Conservation (phyloP, 228 moss, liverwort and hornwort species). For the Sphagnum fallax region DNA sequence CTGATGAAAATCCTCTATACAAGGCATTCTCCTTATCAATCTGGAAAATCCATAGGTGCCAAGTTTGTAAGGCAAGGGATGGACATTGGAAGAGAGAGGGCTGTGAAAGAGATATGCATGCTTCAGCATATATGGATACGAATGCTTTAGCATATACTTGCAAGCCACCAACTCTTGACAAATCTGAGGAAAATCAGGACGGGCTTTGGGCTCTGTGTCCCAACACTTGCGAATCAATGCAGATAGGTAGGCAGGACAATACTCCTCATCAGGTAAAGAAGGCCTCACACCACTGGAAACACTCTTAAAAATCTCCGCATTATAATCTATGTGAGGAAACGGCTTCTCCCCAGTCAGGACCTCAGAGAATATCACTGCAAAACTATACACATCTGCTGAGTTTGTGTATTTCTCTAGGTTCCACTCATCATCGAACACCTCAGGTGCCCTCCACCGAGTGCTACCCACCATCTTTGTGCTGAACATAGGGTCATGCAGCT, state of each 20-base stretch:
- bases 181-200: not conserved
- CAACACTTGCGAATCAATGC: not conserved
- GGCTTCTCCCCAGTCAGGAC: not conserved
- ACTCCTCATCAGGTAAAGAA: no score
- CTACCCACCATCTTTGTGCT: constrained; percentile 16
- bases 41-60: constrained; percentile 76
- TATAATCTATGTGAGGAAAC: fast-evolving
- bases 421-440: constrained; percentile 13
- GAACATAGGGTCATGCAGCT: not conserved
- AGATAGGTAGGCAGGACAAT: no score
- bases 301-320: no score
- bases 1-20: no score
- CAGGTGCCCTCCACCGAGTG: constrained; percentile 27
- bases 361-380: constrained; percentile 1
- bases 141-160: no score
- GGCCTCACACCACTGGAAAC: no score
- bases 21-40: no score
- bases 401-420: no score
- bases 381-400: constrained; percentile 8
- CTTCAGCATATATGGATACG: no score
- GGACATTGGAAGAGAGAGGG: no score
- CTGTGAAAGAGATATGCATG: no score
- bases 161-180: not conserved
- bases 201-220: fast-evolving
- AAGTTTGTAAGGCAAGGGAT: no score